Base-by-base conservation (phyloP, 2,329 filamentous ascomycete genomes). In the Gnomoniopsis smithogilvyi region DNA sequence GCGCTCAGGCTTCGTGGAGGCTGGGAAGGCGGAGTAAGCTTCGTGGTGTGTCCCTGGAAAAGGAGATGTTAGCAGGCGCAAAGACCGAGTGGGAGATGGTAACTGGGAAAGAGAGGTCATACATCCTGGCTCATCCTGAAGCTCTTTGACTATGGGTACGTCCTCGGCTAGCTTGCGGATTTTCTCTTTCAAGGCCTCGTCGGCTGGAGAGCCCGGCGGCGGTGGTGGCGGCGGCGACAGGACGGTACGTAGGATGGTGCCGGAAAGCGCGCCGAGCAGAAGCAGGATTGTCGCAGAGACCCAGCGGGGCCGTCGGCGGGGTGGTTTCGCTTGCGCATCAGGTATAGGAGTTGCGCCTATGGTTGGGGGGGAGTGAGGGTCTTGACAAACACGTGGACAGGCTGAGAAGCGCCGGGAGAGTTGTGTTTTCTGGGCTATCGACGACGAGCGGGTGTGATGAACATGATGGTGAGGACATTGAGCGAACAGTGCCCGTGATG, bases 131-230 rank as follows among this genome's bases (percentile, higher is more conserved):
- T 83, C 80, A 10, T 72, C 66, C 21, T 73, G 69, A 2, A 84
- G 72, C 17, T 74, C 68, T 56, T 75, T 74, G 7, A 84, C 78
- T 62, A 83, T 67, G 51, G 80, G 78, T 2, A 84, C 74, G 30
- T 73, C 67, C 34, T 74, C 70, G 52, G 80, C 79, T 54, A 71
- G 67, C n/a, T 68, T 63, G 56, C 73, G 73, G 56, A 85, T 72
- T 60, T 72, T 68, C 17, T 66, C 61, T n/a, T 74, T 67, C 21
- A 78, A 71, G 54, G 74, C 64, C 11, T 62, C 60, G 68, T 84
- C 81, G 57, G 76, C 70, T 24, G 70, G 64, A 3, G 74, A 72
- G 38, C 73, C 76, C 0, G 74, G 71, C 2, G 63, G 57, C 0
- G 76, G 76, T 1, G 77, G 73, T 3, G 73, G 62, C 1, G 77